Base-by-base conservation (phyloP, 202 grass and related monocot species). In the Musa balbisiana region DNA sequence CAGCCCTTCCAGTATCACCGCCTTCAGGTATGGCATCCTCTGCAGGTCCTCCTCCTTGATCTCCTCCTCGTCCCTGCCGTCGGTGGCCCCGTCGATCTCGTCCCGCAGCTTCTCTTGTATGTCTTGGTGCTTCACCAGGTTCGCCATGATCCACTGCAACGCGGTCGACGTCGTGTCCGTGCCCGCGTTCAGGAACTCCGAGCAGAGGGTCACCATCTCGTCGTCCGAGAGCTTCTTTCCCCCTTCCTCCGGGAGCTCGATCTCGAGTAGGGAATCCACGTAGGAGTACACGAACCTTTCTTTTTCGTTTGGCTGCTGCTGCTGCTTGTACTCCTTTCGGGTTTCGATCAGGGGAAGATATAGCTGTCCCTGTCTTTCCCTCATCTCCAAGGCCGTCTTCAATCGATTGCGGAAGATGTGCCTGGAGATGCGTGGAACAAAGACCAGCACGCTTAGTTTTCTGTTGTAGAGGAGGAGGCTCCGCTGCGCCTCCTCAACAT, bases 141-240 rank as follows among this genome's bases (percentile, higher is more conserved):
- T 82, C n/a, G 86, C 89, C 89, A 92, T 92, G 83, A 92, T 86
- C 89, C 89, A 89, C 59, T 89, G 74, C 0, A 89, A 69, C 15
- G 59, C 81, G 1, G 84, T 86, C 22, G 87, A 80, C 0, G 84
- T 89, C 23, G 84, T 87, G 83, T 89, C 84, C 1, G 84, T 87
- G 2, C 87, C 84, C 53, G 74, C 78, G 43, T 51, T 73, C 80
- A 90, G 78, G 84, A 87, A 84, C 75, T 90, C 87, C 8, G 78
- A 76, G 55, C 84, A 90, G 17, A 87, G 79, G 49, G 0, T 67
- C 73, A 15, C 5, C 33, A 1, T 43, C 33, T 43, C 33, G 0
- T 43, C 4, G 33, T 43, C 33, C 33, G 33, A 43, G 33, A 43
- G 33, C 33, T 43, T 43, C 33, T 5, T 43, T 1, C 4, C 33